Evolutionary conservation across 73 alveolate genomes (phyloP).

Genomic region (Halteria grandinella): DNA sequence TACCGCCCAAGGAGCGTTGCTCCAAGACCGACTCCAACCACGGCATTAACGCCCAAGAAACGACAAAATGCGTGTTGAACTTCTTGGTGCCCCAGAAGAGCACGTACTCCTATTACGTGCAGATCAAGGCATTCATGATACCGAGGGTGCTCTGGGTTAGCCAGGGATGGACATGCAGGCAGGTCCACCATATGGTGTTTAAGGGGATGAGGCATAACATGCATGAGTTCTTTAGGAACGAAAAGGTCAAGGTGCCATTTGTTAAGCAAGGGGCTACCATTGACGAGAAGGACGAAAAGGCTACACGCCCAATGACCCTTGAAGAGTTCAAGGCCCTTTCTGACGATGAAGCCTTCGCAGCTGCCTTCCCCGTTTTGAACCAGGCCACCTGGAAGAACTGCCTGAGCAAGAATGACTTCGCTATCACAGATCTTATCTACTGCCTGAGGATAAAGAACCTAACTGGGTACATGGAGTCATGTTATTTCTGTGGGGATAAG

Average conservation of each 20-base stretch:
- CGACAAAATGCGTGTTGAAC: slow-evolving; percentile 8
- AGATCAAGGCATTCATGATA: slow-evolving; percentile 19
- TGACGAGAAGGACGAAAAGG: too few relatives aligned
- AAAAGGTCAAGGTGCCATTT: too few relatives aligned
- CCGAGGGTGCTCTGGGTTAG: slow-evolving; percentile 67
- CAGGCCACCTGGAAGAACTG: slow-evolving; percentile 47
- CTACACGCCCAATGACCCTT: too few relatives aligned
- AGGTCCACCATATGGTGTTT: slow-evolving; percentile 55
- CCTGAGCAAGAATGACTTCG: background rate
- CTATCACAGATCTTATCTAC: background rate
- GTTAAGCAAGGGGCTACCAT: too few relatives aligned
- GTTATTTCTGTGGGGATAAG: slow-evolving; percentile 40
- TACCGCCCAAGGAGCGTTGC: slow-evolving; percentile 4
- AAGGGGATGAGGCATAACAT: too few relatives aligned
- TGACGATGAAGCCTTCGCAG: slow-evolving; percentile 25
- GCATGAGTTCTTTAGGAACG: too few relatives aligned
- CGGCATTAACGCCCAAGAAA: slow-evolving; percentile 13
- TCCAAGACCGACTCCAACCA: slow-evolving; percentile 25
- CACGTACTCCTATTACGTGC: slow-evolving; percentile 47
- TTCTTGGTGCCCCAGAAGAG: slow-evolving; percentile 30
- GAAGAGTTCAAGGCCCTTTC: slow-evolving; percentile 10
- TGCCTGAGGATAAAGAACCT: slow-evolving; percentile 48
- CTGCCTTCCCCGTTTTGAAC: slow-evolving; percentile 29
- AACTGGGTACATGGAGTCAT: slow-evolving; percentile 39
- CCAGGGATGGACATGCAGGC: slow-evolving; percentile 33